Evolutionary conservation across 192 early-diverging fungal species (phyloP).

Genomic region (Coemansia guatemalensis): DNA sequence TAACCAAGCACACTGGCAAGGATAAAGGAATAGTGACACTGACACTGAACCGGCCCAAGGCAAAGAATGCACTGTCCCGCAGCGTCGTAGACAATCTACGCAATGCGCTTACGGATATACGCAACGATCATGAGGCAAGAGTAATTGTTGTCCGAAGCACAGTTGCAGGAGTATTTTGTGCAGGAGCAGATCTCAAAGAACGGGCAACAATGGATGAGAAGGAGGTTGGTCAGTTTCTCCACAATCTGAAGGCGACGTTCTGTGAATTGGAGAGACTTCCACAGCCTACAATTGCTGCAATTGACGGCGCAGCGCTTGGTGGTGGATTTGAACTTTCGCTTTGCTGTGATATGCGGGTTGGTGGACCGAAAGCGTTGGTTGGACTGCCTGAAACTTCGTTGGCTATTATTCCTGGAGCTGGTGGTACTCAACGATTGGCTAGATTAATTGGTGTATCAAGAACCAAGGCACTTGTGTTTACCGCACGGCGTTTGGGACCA

Average conservation of each 20-base stretch:
- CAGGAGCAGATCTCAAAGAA: conserved; percentile 96
- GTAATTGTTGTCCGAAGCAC: conserved; percentile 79
- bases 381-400: conserved; percentile 91
- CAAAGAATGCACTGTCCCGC: conserved; percentile 88
- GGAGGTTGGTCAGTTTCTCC: conserved; percentile 83
- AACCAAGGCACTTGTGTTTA: conserved; percentile 94
- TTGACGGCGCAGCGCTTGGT: conserved; percentile 92
- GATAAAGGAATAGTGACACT: conserved; percentile 76
- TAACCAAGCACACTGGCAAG: conserved; percentile 20
- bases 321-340: conserved; percentile 92
- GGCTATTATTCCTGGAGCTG: conserved; percentile 96
- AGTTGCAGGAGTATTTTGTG: conserved; percentile 86
- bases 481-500: conserved; percentile 67
- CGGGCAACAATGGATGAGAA: conserved; percentile 71
- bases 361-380: conserved; percentile 75
- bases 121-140: conserved; percentile 60
- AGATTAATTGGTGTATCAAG: conserved; percentile 81
- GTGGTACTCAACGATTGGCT: conserved; percentile 91
- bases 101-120: conserved; percentile 61
- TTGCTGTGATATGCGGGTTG: conserved; percentile 85
- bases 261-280: conserved; percentile 83
- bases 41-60: conserved; percentile 78
- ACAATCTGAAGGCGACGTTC: conserved; percentile 73
- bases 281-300: conserved; percentile 88
- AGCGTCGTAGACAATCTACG: conserved; percentile 73